Base-by-base conservation (phyloP, 2,329 filamentous ascomycete genomes). In the Nothopassalora personata region DNA sequence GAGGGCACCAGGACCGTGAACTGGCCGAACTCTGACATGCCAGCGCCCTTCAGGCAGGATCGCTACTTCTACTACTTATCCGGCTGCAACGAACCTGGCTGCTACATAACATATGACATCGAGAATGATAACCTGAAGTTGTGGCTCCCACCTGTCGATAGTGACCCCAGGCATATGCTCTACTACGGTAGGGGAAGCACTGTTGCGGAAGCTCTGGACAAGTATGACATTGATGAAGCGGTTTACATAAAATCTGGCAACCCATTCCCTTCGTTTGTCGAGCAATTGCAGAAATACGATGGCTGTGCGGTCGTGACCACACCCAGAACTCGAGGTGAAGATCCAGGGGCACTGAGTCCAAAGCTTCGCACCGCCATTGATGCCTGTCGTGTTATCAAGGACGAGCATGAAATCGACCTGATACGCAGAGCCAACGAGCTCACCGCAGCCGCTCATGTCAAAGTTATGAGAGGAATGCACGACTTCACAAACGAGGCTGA, bases 31-130 rank as follows among this genome's bases (percentile, higher is more conserved):
- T 93, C 89, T 70, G 93, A 97, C 74, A 86, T 89, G 71, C 81
- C 87, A 7, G 83, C 87, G 68, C 90, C 85, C 11, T 97, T 96
- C 74, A 84, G 91, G 86, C 91, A 80, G 30, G 71, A 69, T 63
- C 87, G 94, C 57, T 90, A 86, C 74, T 99, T 99, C 79, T 97
- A 89, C 83, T 99, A 99, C 76, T 81, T 97, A 48, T 93, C 90
- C 27, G 94, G 94, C 67, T 95, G 86, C 71, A 82, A 86, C 62
- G 81, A 95, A 31, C 83, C 92, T 60, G 91, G 97, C 74, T 88
- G 88, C 68, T 86, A 87, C 72, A 83, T 91, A 60, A 83, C 87
- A 58, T 96, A 97, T 79, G 87, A 96, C 65, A 87, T 96, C 59
- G 79, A 83, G 49, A 81, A 84, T 51, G 82, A 86, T 64, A 85